Evolutionary conservation across 176 grass and related monocot genomes (phyloP), one percentile per base, ranked within the genome.

Genomic region (Triticum urartu): DNA sequence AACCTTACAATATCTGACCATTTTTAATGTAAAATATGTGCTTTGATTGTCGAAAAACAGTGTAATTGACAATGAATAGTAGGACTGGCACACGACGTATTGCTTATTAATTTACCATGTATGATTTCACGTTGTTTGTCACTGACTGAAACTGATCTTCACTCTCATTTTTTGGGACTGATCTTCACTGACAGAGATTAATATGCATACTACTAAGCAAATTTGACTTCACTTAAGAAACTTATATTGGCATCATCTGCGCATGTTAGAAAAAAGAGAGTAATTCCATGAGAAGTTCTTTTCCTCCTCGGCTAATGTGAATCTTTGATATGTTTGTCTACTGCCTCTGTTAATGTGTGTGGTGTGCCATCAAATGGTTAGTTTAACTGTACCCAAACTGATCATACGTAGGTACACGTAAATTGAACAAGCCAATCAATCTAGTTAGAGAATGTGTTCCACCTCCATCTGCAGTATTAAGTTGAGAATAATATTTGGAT

Each of bases 271-370:
- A 74, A 45, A 7, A 47, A 7, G 6, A 74, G 20, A 59, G 18
- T 59, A 21, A 6, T 59, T 59, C 11, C 14, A 13, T 72, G 38
- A 72, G 36, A 73, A 43, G n/a, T 73, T 72, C 0, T 10, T 72
- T 72, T 73, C 45, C 13, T 25, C n/a, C 39, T 73, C 5, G 5
- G n/a, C 0, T 43, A 73, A 45, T 73, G 45, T 73, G n/a, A 70
- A 74, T 74, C 70, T 45, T 73, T 73, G n/a, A 45, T 45, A 73
- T 45, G 38, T 39, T 73, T 43, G 11, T 73, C 70, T 43, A 73
- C 70, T 45, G 33, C 42, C 22, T 73, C 11, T 11, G 39, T 45
- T 45, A 45, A 21, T 38, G 52, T 56, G 52, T 56, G 52, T 56
- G 52, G 52, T 56, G 52, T 56, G 52, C 0, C 52, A 56, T 56